Evolutionary conservation across 2,329 filamentous ascomycete species (phyloP).

Genomic region (Orbilia oligospora): DNA sequence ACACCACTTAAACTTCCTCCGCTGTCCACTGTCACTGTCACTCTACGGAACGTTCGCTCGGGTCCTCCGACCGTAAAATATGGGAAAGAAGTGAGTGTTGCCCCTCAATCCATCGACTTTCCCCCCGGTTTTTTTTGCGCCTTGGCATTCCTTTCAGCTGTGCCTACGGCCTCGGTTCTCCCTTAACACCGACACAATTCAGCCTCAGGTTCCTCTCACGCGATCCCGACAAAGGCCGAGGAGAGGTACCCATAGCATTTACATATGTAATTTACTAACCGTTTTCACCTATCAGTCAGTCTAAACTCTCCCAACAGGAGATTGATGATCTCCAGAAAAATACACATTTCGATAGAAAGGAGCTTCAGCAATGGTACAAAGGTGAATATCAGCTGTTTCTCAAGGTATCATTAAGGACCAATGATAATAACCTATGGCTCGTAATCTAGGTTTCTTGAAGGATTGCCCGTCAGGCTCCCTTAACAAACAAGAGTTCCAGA

Average conservation of each 20-base stretch:
- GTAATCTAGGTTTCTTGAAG: conserved; percentile 85
- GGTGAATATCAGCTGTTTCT: conserved; percentile 72
- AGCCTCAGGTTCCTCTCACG: conserved; percentile 18
- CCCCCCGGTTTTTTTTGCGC: conserved; percentile 44
- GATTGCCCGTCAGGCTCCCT: conserved; percentile 97
- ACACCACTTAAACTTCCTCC: background rate
- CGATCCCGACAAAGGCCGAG: conserved; percentile 9
- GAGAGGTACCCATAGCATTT: background rate
- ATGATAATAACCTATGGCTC: too few relatives aligned
- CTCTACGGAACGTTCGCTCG: conserved; percentile 10
- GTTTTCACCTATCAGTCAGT: conserved; percentile 78
- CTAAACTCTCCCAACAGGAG: conserved; percentile 97
- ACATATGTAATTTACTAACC: background rate
- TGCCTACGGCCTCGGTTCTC: conserved; percentile 1
- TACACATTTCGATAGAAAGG: conserved; percentile 99
- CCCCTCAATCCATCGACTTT: conserved; percentile 41
- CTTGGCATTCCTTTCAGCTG: conserved; percentile 36
- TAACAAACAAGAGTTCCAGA: conserved; percentile 98
- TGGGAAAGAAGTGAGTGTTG: conserved; percentile 60
- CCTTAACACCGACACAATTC: conserved; percentile 25
- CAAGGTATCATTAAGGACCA: too few relatives aligned
- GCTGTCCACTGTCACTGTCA: background rate
- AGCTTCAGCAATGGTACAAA: conserved; percentile 99
- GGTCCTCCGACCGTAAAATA: conserved; percentile 37
- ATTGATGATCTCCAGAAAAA: conserved; percentile 94